These are phyloP conservation scores for Lecanicillium sp. DNA, from an alignment of 2,329 filamentous ascomycete species.

Conservation along the genomic window DNA sequence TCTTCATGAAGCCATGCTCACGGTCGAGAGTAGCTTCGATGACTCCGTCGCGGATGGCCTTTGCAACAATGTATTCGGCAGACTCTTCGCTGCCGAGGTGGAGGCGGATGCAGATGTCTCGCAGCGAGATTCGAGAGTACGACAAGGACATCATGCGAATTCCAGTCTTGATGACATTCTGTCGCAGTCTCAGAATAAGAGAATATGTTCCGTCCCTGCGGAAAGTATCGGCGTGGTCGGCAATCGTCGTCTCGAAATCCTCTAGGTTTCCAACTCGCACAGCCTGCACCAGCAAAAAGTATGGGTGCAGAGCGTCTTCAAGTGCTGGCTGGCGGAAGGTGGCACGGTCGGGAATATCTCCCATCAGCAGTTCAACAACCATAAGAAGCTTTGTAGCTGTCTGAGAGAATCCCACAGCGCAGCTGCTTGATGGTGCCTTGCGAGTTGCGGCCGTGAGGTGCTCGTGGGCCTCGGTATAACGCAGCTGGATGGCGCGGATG, in stretches of 20 bases:
- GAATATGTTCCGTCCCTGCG: constrained; percentile 92
- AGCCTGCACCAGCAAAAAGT: constrained; percentile 88
- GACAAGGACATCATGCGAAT: constrained; percentile 99
- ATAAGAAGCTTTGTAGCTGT: constrained; percentile 93
- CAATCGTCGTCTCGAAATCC: constrained; percentile 82
- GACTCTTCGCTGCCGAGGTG: constrained; percentile 94
- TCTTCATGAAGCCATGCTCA: constrained; percentile 96
- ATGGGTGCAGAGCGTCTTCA: constrained; percentile 82
- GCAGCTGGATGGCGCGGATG: constrained; percentile 91
- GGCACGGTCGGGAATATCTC: constrained; percentile 91
- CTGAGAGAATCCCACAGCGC: constrained; percentile 90
- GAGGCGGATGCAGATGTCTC: constrained; percentile 93
- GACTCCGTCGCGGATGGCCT: constrained; percentile 94
- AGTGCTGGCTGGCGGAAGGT: constrained; percentile 86
- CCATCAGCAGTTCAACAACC: constrained; percentile 95
- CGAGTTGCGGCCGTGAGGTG: constrained; percentile 88
- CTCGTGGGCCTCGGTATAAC: constrained; percentile 94
- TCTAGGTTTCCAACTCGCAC: constrained; percentile 94
- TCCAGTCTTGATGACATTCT: constrained; percentile 99
- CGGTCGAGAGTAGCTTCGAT: constrained; percentile 93
- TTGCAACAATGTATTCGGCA: constrained; percentile 97
- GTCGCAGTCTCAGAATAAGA: constrained; percentile 83
- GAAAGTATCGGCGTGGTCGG: constrained; percentile 75
- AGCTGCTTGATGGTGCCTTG: constrained; percentile 84
- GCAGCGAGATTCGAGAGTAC: constrained; percentile 92